Percentiles rank a stretch among this genome's conserved stretches.
Conservation (phyloP, 2,329 filamentous ascomycete species). For the Zalaria sp. region DNA sequence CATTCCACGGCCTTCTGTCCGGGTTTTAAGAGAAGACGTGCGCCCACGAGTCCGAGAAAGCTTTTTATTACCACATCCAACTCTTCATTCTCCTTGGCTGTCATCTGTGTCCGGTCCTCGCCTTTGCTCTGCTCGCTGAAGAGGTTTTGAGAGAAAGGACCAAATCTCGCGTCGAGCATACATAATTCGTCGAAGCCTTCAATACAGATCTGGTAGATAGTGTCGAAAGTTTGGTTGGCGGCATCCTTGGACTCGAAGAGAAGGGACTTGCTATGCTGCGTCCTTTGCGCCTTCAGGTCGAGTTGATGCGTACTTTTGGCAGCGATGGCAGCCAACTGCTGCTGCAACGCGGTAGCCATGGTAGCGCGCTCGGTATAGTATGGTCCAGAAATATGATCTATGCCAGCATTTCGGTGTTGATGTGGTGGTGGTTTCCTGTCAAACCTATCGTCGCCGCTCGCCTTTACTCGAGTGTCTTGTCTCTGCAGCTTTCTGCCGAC, state of each 20-base stretch:
- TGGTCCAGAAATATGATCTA: not conserved
- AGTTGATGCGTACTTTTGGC: constrained; percentile 80
- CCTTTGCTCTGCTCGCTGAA: constrained; percentile 90
- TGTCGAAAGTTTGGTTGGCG: constrained; percentile 78
- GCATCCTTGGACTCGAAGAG: constrained; percentile 83
- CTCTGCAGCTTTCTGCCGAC: too few relatives aligned
- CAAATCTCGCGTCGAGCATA: constrained; percentile 67
- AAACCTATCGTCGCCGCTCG: too few relatives aligned
- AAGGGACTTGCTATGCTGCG: constrained; percentile 83
- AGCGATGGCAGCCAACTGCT: constrained; percentile 87
- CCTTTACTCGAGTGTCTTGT: too few relatives aligned
- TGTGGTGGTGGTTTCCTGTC: too few relatives aligned
- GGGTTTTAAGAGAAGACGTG: constrained; percentile 67
- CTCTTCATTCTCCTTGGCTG: constrained; percentile 63
- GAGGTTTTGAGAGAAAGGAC: constrained; percentile 58
- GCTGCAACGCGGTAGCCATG: constrained; percentile 78
- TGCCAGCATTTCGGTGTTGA: too few relatives aligned
- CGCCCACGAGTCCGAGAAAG: constrained; percentile 69
- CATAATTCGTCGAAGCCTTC: constrained; percentile 90
- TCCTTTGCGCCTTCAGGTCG: constrained; percentile 84
- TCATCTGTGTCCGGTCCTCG: constrained; percentile 79
- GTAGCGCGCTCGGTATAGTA: not conserved
- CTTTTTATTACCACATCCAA: constrained; percentile 64
- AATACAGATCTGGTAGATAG: constrained; percentile 70
- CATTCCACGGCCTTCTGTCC: constrained; percentile 88